phyloP scores from a whole-genome alignment of 2,329 filamentous ascomycete species.

The Exophiala aquamarina region DNA sequence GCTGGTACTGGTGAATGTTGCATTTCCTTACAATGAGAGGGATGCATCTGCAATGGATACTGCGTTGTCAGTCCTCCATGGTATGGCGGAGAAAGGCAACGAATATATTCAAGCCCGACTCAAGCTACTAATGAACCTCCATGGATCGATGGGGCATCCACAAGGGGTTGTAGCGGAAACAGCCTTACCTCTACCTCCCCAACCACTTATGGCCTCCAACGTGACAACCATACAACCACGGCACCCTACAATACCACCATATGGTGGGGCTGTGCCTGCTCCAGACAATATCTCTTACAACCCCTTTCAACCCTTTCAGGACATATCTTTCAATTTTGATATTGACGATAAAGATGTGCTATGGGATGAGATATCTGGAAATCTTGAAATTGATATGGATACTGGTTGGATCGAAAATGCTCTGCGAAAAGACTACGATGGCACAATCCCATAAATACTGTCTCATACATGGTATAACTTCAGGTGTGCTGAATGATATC shows the following conservation, averaged over 20 bases:
- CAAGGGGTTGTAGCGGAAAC: slow-evolving; percentile 19
- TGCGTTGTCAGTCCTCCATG: slow-evolving; percentile 47
- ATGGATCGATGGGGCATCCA: slow-evolving; percentile 28
- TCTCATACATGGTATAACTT: background rate
- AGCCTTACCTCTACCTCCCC: background rate
- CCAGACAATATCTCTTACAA: slow-evolving; percentile 1
- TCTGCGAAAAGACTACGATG: slow-evolving; percentile 10
- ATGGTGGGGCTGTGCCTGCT: background rate
- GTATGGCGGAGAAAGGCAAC: slow-evolving; percentile 56
- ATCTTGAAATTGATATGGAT: slow-evolving; percentile 44
- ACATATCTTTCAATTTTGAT: slow-evolving; percentile 36
- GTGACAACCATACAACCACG: background rate
- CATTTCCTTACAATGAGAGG: slow-evolving; percentile 48
- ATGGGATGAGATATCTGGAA: slow-evolving; percentile 43
- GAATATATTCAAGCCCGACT: slow-evolving; percentile 47
- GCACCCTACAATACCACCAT: background rate
- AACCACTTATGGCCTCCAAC: background rate
- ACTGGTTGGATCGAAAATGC: slow-evolving; percentile 36
- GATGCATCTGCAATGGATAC: slow-evolving; percentile 48
- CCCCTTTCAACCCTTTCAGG: slow-evolving; percentile 25
- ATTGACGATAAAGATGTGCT: slow-evolving; percentile 40
- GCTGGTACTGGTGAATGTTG: slow-evolving; percentile 55
- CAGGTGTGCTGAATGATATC: slow-evolving; percentile 15
- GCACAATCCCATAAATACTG: background rate
- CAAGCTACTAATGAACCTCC: slow-evolving; percentile 39